Percentiles rank a stretch among this genome's conserved stretches.
Conservation (phyloP, 768 basidiomycete genomes). For the Dacryopinax primogenitus region DNA sequence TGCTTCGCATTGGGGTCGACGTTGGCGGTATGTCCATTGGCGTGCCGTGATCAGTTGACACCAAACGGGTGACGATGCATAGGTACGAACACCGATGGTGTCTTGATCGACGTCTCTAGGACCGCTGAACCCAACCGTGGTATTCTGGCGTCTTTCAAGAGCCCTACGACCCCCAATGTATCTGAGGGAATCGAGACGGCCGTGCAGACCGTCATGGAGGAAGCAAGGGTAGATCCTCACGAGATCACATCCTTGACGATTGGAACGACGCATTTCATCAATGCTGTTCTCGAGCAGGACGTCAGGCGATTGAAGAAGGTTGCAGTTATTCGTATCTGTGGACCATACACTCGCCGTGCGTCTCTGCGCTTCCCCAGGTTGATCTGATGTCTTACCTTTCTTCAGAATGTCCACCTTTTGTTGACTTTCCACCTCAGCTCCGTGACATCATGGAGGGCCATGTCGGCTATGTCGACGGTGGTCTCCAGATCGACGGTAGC, state of each 20-base stretch:
- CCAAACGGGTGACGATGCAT: neutral
- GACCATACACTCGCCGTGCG: constrained; percentile 39
- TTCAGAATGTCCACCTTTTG: constrained; percentile 40
- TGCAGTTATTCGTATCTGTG: constrained; percentile 51
- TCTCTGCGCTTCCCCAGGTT: neutral
- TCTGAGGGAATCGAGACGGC: constrained; percentile 47
- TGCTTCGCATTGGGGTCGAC: constrained; percentile 6
- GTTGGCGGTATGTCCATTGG: neutral
- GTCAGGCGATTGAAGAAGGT: constrained; percentile 42
- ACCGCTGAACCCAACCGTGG: constrained; percentile 20
- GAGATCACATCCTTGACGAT: constrained; percentile 42
- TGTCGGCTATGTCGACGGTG: constrained; percentile 32
- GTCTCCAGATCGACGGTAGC: constrained; percentile 35
- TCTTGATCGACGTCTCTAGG: constrained; percentile 26
- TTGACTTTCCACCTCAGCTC: constrained; percentile 36
- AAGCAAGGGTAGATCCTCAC: constrained; percentile 27
- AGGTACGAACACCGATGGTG: constrained; percentile 33
- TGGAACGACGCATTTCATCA: constrained; percentile 52
- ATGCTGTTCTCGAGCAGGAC: constrained; percentile 49
- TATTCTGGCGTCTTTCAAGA: constrained; percentile 31
- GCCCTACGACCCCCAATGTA: constrained; percentile 44
- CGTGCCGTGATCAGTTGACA: neutral
- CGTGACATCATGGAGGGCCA: constrained; percentile 25
- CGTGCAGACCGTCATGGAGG: constrained; percentile 34
- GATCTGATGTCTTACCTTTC: neutral